Evolutionary conservation across 2,329 filamentous ascomycete species (phyloP), one percentile per base, ranked within the genome.

Genomic region (Geoglossum cookeanum): DNA sequence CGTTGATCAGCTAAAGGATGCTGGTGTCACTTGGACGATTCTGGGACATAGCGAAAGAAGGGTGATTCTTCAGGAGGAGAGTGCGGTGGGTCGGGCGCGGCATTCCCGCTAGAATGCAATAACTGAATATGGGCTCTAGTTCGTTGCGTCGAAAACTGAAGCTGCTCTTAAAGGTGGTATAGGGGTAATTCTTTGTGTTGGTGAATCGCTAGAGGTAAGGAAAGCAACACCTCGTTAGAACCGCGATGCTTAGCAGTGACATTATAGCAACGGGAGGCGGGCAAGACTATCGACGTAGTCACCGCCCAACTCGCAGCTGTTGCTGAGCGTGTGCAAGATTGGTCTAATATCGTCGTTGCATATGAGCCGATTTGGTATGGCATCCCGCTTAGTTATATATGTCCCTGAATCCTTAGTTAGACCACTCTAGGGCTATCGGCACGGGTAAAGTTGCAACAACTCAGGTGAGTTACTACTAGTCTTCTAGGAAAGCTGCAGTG

Each of bases 291-390:
- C 67, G 81, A 87, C 55, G 84, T 92, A 61, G 85, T 94, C 66
- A 92, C 85, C 65, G 75, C 74, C 63, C 92, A 98, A 78, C 80
- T 98, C 65, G 79, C 81, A 62, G 89, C 89, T 63, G 87, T 91
- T 62, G 80, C 80, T 58, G 83, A 89, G 70, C 77, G 85, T 76
- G 75, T 87, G 68, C 75, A 80, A 66, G 87, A 95, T 75, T 98
- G 92, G 92, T 80, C 77, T 68, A 92, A 92, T 77, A 80, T 98
- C 63, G 92, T 98, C 70, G 80, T 98, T 67, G 92, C 92, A 68
- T 98, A 98, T 74, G 92, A 98, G 80, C 92, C 92, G 68, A 94
- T 98, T 78, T 98, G 92, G 91, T 89, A 81, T 98, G 92, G 83
- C 65, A 22, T n/a, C 55, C 27, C 29, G 22, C 49, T n/a, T 32